phyloP scores from a whole-genome alignment of 768 basidiomycete species.

The Lactarius tabidus region DNA sequence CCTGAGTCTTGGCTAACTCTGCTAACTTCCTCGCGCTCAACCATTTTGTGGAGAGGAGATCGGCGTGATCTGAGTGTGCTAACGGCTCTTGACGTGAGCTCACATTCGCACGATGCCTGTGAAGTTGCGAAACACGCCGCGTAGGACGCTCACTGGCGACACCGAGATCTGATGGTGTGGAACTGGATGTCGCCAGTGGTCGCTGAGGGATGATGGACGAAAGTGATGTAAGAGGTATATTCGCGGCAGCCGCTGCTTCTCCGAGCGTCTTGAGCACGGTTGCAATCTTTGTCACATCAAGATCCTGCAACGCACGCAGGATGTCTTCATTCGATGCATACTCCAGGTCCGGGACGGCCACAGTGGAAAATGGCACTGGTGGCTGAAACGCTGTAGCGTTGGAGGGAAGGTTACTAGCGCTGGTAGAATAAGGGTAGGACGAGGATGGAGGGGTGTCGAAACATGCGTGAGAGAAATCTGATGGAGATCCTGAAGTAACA shows the following conservation, averaged over 20 bases:
- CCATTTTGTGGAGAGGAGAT: conserved; percentile 77
- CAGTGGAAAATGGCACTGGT: conserved; percentile 26
- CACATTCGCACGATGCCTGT: conserved; percentile 4
- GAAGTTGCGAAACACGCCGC: conserved; percentile 5
- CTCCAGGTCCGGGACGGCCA: conserved; percentile 35
- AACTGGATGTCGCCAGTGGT: neutral
- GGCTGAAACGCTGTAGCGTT: conserved; percentile 33
- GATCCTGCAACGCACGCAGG: conserved; percentile 64
- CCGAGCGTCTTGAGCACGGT: conserved; percentile 61
- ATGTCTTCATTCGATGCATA: conserved; percentile 67
- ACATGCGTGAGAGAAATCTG: conserved; percentile 24
- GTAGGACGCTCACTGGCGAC: neutral
- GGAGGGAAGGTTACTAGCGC: neutral
- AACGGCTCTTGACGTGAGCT: conserved; percentile 33
- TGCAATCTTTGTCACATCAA: conserved; percentile 70
- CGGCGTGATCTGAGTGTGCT: conserved; percentile 53
- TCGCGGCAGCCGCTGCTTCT: conserved; percentile 49
- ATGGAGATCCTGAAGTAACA: conserved; percentile 29
- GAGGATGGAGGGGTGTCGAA: conserved; percentile 24
- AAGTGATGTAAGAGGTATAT: conserved; percentile 30
- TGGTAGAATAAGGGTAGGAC: conserved; percentile 6
- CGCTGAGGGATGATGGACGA: conserved; percentile 18
- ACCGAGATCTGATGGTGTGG: conserved; percentile 1
- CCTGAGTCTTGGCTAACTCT: conserved; percentile 64
- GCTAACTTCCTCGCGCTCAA: conserved; percentile 63